A percentile compares a stretch with the other conserved stretches of the same genome.
phyloP scores from a whole-genome alignment of 345 rosid genomes.

The Turritis glabra region DNA sequence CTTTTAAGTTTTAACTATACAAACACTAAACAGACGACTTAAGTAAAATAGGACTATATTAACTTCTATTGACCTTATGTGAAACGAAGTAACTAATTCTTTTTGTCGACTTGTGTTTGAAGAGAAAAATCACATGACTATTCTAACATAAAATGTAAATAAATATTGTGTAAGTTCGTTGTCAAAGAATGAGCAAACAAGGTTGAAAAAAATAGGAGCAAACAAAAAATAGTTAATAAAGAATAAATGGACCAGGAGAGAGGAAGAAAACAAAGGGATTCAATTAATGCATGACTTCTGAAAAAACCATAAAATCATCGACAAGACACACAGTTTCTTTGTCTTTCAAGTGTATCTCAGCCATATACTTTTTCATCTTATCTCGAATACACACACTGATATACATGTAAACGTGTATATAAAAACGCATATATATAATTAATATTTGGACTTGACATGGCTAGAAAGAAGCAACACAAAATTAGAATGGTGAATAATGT shows the following conservation, averaged over 20 bases:
- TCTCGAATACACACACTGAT: constrained; percentile 16
- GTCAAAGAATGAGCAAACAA: constrained; percentile 29
- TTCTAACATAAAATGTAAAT: constrained; percentile 2
- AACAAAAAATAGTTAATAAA: constrained; percentile 25
- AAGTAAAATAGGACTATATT: not conserved
- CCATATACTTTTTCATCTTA: constrained; percentile 30
- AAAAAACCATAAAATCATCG: constrained; percentile 22
- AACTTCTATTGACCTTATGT: constrained; percentile 3
- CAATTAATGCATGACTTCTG: constrained; percentile 33
- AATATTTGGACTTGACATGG: constrained; percentile 30
- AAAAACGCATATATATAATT: not conserved
- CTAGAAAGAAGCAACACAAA: constrained; percentile 32
- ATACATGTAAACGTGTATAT: constrained; percentile 14
- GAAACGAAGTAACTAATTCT: not conserved
- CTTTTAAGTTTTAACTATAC: not conserved
- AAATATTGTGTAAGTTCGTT: constrained; percentile 10
- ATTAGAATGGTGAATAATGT: constrained; percentile 24
- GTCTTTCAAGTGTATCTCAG: constrained; percentile 25
- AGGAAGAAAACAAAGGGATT: constrained; percentile 27
- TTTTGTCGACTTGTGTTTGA: constrained; percentile 8
- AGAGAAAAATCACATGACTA: not conserved
- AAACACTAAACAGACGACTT: not conserved
- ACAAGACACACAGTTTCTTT: constrained; percentile 31
- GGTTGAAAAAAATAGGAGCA: constrained; percentile 1
- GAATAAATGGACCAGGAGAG: constrained; percentile 13